Conservation (phyloP, 148 eudicot species). For the Dysphania ambrosioides region DNA sequence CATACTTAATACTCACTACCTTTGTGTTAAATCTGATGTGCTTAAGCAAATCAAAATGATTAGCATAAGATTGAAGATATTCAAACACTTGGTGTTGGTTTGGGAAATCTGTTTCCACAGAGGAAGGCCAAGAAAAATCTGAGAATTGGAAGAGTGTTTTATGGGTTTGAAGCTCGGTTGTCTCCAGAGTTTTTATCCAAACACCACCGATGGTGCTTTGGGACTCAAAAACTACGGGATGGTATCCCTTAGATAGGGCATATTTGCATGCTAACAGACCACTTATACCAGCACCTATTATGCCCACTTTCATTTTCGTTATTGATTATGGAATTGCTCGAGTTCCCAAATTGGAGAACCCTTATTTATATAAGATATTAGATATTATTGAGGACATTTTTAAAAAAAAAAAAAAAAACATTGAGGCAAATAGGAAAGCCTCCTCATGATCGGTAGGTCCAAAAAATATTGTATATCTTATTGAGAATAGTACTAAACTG, state of each 20-base stretch:
- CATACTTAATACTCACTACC: constrained; percentile 48
- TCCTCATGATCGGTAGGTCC: too few species aligned
- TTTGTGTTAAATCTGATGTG: constrained; percentile 43
- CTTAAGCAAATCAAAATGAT: constrained; percentile 43
- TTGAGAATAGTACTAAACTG: too few species aligned
- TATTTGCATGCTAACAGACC: constrained; percentile 78
- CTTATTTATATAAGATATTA: too few species aligned
- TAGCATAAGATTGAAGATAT: constrained; percentile 57
- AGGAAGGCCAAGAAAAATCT: constrained; percentile 69
- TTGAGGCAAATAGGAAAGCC: too few species aligned
- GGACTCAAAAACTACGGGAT: constrained; percentile 65
- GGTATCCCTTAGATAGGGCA: constrained; percentile 49
- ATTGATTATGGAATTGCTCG: too few species aligned
- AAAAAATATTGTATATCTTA: too few species aligned
- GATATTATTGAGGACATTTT: too few species aligned
- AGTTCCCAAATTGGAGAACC: too few species aligned
- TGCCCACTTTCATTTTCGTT: constrained; percentile 44
- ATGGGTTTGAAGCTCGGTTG: constrained; percentile 64
- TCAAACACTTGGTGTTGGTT: constrained; percentile 40
- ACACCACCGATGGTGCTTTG: constrained; percentile 57
- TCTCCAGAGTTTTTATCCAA: constrained; percentile 55
- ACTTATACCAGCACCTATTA: constrained; percentile 68
- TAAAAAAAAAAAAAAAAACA: too few species aligned
- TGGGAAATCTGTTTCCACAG: constrained; percentile 41
- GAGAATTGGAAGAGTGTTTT: constrained; percentile 54